Conservation (phyloP, 2,329 filamentous ascomycete genomes). For the Penicillium palitans region DNA sequence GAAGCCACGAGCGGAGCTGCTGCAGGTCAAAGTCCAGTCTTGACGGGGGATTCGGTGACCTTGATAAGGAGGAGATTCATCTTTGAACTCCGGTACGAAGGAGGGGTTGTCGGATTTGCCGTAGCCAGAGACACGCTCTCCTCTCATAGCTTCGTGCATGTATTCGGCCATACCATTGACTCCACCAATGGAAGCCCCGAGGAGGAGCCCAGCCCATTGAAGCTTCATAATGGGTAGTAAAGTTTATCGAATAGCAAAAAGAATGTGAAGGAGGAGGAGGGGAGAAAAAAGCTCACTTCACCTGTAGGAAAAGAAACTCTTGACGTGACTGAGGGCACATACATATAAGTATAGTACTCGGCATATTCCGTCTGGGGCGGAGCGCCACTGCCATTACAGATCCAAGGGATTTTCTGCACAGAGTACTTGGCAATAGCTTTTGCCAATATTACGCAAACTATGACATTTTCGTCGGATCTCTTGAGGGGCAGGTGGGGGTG, state of each 20-base stretch:
- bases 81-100: conserved; percentile 3
- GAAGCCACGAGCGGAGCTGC: conserved; percentile 5
- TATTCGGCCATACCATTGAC: conserved; percentile 10
- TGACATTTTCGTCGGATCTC: not conserved
- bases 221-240: conserved; percentile 5
- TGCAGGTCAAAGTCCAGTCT: conserved; percentile 17
- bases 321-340: not conserved
- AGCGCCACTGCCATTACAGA: not conserved
- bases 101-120: conserved; percentile 5
- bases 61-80: conserved; percentile 18
- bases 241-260: not conserved
- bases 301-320: not conserved
- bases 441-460: not conserved
- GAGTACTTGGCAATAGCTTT: not conserved
- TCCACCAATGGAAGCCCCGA: conserved; percentile 6
- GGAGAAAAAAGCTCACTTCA: not conserved
- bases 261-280: not conserved
- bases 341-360: not conserved
- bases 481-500: not conserved
- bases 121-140: conserved; percentile 10
- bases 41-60: conserved; percentile 11
- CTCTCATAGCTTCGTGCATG: conserved; percentile 14
- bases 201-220: conserved; percentile 9
- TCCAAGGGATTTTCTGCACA: not conserved
- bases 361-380: not conserved